Evolutionary conservation across 2,329 filamentous ascomycete genomes (phyloP).

Genomic region (Aspergillus clavatus): DNA sequence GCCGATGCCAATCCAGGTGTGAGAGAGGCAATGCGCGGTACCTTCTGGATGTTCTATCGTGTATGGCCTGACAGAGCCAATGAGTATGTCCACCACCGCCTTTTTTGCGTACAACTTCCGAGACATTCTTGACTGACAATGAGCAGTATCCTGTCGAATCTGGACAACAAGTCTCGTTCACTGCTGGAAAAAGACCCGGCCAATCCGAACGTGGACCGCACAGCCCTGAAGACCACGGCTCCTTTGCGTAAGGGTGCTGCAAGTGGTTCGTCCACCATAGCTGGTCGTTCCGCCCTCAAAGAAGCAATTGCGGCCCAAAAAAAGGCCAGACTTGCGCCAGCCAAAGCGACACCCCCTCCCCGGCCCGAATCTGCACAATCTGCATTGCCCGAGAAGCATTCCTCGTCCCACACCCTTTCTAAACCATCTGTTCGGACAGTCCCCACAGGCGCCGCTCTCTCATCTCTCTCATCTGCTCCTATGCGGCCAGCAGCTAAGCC

Average conservation of each 20-base stretch:
- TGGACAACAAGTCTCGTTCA: slow-evolving; percentile 74
- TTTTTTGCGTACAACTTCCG: slow-evolving; percentile 1
- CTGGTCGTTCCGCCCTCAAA: slow-evolving; percentile 56
- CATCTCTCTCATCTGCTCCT: slow-evolving; percentile 55
- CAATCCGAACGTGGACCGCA: slow-evolving; percentile 52
- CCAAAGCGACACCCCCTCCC: slow-evolving; percentile 41
- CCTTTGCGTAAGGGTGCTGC: slow-evolving; percentile 15
- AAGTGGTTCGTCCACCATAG: slow-evolving; percentile 15
- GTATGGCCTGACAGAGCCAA: slow-evolving; percentile 77
- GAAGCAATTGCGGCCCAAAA: slow-evolving; percentile 83
- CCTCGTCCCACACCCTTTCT: slow-evolving; percentile 30
- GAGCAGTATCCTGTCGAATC: slow-evolving; percentile 65
- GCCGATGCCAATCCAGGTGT: slow-evolving; percentile 85
- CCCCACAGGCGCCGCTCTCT: slow-evolving; percentile 33
- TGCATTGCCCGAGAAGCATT: slow-evolving; percentile 42
- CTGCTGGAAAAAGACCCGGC: slow-evolving; percentile 76
- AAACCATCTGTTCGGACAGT: slow-evolving; percentile 30
- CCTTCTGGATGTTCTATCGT: slow-evolving; percentile 77
- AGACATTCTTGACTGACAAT: slow-evolving; percentile 23
- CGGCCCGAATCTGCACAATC: slow-evolving; percentile 57
- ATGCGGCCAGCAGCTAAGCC: slow-evolving; percentile 46
- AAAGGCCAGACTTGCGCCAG: slow-evolving; percentile 46
- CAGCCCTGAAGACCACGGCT: slow-evolving; percentile 12
- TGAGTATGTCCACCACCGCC: slow-evolving; percentile 48
- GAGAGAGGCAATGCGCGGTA: slow-evolving; percentile 75